These are phyloP conservation scores for Hura crepitans DNA, from an alignment of 441 rosid genomes.

Conservation along the genomic window DNA sequence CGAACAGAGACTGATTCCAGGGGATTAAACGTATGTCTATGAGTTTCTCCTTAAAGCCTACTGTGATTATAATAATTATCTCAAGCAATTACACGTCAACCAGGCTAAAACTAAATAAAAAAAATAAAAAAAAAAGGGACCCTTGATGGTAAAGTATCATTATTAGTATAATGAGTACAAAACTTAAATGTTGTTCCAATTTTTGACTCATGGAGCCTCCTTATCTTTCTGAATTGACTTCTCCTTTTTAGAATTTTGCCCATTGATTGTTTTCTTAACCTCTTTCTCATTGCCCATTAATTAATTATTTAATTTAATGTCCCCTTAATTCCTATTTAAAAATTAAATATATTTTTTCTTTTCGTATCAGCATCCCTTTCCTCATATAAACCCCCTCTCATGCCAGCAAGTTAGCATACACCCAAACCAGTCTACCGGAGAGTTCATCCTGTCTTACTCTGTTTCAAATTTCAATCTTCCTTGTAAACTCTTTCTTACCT, in stretches of 20 bases:
- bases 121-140: background rate
- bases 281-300: background rate
- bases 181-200: background rate
- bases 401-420: background rate
- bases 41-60: background rate
- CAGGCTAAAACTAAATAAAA: background rate
- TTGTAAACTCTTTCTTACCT: constrained; percentile 1
- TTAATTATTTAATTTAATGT: background rate
- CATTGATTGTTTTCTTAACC: background rate
- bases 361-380: background rate
- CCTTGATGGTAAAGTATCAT: background rate
- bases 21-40: background rate
- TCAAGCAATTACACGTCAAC: background rate
- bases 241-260: background rate
- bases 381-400: background rate
- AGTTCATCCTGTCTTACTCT: background rate
- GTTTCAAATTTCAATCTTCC: background rate
- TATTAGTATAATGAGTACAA: background rate
- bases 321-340: background rate
- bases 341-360: too few species aligned
- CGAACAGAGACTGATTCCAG: too few species aligned
- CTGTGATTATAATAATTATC: background rate
- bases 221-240: background rate
- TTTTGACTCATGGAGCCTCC: background rate
- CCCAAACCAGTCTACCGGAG: background rate